Evolutionary conservation across 345 rosid genomes (phyloP), one percentile per base, ranked within the genome.

Genomic region (Noccaea caerulescens): DNA sequence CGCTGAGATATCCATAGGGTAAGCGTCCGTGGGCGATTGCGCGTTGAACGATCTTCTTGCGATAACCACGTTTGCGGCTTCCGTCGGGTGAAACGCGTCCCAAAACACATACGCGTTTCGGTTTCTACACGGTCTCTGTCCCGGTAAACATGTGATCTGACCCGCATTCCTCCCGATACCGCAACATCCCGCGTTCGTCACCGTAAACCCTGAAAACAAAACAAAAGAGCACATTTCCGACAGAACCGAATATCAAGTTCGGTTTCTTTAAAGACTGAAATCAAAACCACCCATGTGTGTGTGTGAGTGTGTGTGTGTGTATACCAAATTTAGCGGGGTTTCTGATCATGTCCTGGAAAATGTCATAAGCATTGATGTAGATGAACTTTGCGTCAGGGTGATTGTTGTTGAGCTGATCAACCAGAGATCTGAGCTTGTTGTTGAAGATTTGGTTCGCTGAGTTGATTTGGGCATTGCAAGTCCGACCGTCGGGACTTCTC

Each of bases 131-230:
- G 96, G 91, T 13, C 66, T 78, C 64, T 83, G 86, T 20, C 34
- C 25, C 2, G 96, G 96, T 63, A 89, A 74, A 66, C 96, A 89
- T n/a, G 91, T 87, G 43, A 87, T 81, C 68, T 89, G 96, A 30
- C 96, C 96, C 4, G 83, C 87, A 76, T 89, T 89, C 61, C 91
- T 83, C 32, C 96, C 96, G 0, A 84, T 85, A 5, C 96, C 96
- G 14, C 93, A 89, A 54, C 96, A 89, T 6, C 93, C 96, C 0
- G 80, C 76, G 58, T 86, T 83, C 1, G 86, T 83, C 2, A 84
- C 88, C 42, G 41, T 76, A 30, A 88, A 83, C 32, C 90, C 90
- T 88, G 82, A 44, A 53, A 55, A 33, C 13, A 50, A n/a, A 10
- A 30, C 3, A 27, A 27, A 27, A 27, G 0, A 27, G 2, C 30